Evolutionary conservation across 1,284 basidiomycete genomes (phyloP).

Genomic region (Volvariella volvacea): DNA sequence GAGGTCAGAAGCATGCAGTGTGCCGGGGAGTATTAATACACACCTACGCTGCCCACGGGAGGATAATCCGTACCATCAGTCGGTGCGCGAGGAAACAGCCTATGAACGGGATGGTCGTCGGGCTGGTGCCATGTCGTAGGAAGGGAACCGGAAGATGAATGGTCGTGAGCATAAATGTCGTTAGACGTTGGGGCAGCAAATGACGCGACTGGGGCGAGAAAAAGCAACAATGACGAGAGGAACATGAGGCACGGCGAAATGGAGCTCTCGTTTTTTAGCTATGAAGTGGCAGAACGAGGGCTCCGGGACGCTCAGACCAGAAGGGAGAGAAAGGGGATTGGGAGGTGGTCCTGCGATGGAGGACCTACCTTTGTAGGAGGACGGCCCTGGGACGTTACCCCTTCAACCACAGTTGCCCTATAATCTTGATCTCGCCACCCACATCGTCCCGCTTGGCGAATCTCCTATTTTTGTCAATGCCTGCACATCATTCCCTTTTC

Average conservation of each 20-base stretch:
- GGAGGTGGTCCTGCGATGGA: constrained; percentile 7
- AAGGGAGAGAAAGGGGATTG: constrained; percentile 6
- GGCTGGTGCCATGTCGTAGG: constrained; percentile 52
- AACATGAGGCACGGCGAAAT: constrained; percentile 13
- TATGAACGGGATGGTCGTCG: constrained; percentile 48
- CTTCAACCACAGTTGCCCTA: too few species aligned
- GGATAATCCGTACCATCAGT: constrained; percentile 42
- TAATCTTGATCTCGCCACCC: too few species aligned
- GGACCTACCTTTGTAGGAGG: background rate
- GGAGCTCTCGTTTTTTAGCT: background rate
- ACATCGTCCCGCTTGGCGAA: constrained; percentile 1
- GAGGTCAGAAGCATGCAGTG: background rate
- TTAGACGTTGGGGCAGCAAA: constrained; percentile 21
- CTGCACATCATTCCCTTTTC: too few species aligned
- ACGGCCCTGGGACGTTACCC: too few species aligned
- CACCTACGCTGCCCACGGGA: constrained; percentile 53
- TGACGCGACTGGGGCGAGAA: constrained; percentile 28
- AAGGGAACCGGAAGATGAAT: constrained; percentile 23
- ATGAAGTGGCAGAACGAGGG: constrained; percentile 1
- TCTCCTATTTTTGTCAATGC: too few species aligned
- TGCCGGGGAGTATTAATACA: constrained; percentile 12
- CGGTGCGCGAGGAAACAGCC: constrained; percentile 48
- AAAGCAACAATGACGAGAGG: constrained; percentile 18
- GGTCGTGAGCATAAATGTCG: constrained; percentile 20
- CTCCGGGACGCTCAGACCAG: constrained; percentile 2